phyloP scores from a whole-genome alignment of 2,329 filamentous ascomycete genomes.

The Karstenula rhodostoma region DNA sequence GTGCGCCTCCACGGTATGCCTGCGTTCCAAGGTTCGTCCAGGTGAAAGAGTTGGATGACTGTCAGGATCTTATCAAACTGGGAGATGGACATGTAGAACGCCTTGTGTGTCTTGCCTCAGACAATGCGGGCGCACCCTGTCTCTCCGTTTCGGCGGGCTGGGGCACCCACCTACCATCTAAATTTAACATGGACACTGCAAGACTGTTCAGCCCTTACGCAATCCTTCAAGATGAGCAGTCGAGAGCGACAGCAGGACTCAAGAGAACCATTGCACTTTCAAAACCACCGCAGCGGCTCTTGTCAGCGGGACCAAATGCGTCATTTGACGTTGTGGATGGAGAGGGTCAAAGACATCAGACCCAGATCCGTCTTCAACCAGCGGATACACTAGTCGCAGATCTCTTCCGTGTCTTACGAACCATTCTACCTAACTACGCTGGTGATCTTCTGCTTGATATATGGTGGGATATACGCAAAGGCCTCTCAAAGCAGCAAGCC shows the following conservation, averaged over 20 bases:
- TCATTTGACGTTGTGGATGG: constrained; percentile 44
- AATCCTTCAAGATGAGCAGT: constrained; percentile 36
- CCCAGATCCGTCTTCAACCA: constrained; percentile 43
- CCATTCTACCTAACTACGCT: constrained; percentile 44
- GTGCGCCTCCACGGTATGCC: constrained; percentile 39
- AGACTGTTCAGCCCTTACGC: constrained; percentile 46
- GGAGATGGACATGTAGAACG: constrained; percentile 43
- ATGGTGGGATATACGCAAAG: constrained; percentile 49
- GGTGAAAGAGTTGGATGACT: constrained; percentile 32
- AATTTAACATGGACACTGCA: constrained; percentile 34
- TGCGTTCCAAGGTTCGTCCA: constrained; percentile 45
- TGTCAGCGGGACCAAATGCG: constrained; percentile 35
- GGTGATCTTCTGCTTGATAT: constrained; percentile 49
- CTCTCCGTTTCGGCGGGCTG: constrained; percentile 47
- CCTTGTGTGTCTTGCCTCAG: constrained; percentile 36
- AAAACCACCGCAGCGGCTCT: constrained; percentile 32
- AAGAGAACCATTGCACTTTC: constrained; percentile 40
- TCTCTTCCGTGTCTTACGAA: constrained; percentile 42
- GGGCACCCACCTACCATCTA: constrained; percentile 45
- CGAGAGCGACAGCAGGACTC: constrained; percentile 41
- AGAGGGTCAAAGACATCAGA: constrained; percentile 41
- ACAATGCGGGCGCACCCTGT: constrained; percentile 27
- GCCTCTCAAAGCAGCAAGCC: constrained; percentile 22
- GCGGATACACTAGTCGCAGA: constrained; percentile 36
- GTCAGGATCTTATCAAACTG: constrained; percentile 43